These are phyloP conservation scores for Apiospora pterosperma DNA, from an alignment of 2,329 filamentous ascomycete species.

Conservation along the genomic window DNA sequence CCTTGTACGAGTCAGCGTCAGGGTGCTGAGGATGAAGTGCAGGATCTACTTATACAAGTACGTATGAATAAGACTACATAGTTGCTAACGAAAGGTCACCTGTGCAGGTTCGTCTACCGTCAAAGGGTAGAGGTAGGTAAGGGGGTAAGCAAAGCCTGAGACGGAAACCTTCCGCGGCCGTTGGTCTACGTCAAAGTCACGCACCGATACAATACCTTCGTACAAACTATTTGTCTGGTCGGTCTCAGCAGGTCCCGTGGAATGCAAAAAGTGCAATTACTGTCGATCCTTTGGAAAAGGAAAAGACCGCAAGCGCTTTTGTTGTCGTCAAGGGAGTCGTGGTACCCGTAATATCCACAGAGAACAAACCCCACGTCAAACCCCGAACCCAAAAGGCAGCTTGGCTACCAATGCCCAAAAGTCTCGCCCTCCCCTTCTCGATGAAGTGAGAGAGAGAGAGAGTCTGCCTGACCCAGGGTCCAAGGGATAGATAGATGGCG, in stretches of 20 bases:
- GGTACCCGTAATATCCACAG: background rate
- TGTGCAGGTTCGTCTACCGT: background rate
- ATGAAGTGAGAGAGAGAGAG: background rate
- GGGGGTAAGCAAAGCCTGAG: background rate
- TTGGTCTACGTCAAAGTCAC: background rate
- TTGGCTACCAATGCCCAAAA: background rate
- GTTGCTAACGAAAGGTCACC: too few species aligned
- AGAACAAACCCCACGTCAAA: background rate
- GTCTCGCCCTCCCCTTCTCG: background rate
- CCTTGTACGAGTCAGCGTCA: background rate
- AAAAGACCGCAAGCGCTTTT: background rate
- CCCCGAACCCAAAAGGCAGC: background rate
- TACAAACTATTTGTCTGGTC: background rate
- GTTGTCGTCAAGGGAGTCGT: background rate
- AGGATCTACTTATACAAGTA: too few species aligned
- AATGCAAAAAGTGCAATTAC: background rate
- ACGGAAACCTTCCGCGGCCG: background rate
- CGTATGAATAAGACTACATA: background rate
- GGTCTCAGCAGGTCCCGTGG: background rate
- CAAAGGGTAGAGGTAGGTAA: background rate
- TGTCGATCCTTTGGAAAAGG: background rate
- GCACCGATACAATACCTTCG: background rate
- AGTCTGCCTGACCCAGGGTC: background rate
- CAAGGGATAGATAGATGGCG: background rate
- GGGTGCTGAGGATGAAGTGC: background rate